Conservation (phyloP, 345 rosid species). For the Populus deltoides region DNA sequence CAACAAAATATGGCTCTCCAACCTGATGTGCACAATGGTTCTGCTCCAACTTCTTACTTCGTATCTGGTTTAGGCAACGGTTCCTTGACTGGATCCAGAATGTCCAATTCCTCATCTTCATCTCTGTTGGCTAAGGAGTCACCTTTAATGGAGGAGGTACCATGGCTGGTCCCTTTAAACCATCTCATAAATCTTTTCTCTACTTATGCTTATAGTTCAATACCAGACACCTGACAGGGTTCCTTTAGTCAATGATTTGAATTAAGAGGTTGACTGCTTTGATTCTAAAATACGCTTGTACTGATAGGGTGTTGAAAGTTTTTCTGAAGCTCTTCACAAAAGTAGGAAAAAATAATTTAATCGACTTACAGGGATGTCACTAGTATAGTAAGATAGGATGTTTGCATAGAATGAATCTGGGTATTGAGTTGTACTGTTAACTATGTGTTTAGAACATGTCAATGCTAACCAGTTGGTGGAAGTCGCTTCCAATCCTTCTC, state of each 20-base stretch:
- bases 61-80: slow-evolving; percentile 77
- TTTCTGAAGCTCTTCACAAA: neutral
- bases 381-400: neutral
- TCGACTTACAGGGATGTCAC: neutral
- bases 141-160: slow-evolving; percentile 81
- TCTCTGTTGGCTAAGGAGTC: slow-evolving; percentile 79
- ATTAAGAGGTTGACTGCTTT: no score
- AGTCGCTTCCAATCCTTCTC: slow-evolving; percentile 8
- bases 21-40: slow-evolving; percentile 66
- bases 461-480: neutral
- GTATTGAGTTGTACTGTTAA: neutral
- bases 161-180: neutral
- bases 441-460: neutral
- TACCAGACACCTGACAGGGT: neutral
- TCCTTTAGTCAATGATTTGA: neutral
- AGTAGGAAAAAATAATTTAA: neutral
- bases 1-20: slow-evolving; percentile 66
- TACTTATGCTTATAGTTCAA: neutral
- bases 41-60: slow-evolving; percentile 84
- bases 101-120: slow-evolving; percentile 74
- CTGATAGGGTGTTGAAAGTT: neutral
- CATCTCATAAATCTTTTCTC: neutral
- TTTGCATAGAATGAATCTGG: neutral
- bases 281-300: no score
- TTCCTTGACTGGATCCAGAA: slow-evolving; percentile 57